Evolutionary conservation across 257 asterid genomes (phyloP), one percentile per base, ranked within the genome.

Genomic region (Anisodus acutangulus): DNA sequence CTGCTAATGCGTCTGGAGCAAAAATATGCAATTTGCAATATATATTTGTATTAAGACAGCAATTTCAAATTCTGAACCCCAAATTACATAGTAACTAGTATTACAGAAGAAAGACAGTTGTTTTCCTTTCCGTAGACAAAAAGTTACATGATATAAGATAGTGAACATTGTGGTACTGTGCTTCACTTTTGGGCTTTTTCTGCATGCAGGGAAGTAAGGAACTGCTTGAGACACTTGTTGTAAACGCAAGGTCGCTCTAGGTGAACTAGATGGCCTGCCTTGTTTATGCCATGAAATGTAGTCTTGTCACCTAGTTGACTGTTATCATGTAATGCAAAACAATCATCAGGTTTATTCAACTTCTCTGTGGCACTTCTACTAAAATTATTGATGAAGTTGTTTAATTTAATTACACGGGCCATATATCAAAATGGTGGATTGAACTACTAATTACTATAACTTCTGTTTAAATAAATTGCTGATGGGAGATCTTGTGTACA

Each of bases 251-350:
- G 98, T 10, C 98, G 85, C 86, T 95, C 98, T 8, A 95, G 88
- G 81, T 94, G 98, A 89, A 93, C 98, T 85, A 92, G 89, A 90
- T 94, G 98, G 7, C 98, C 98, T 70, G 98, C 98, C 69, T 93
- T 93, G 86, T 78, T 59, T 85, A 95, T 95, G 70, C 91, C 90
- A 80, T 89, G 64, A 59, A 88, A 57, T 37, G 95, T 89, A 10
- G 93, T 88, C 54, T 90, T 90, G 15, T 87, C 90, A 83, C 97
- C 97, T 12, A 95, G 91, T 87, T 95, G 92, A 85, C 98, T 95
- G 93, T 47, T 78, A 53, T 31, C 43, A 79, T 37, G 39, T 43
- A 41, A 57, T 58, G 31, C 83, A 82, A 72, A 7, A 79, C n/a
- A 19, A 74, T 49, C 55, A 83, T 84, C 69, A 81, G 70, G 39